A percentile compares a stretch with the other conserved stretches of the same genome.
phyloP scores from a whole-genome alignment of 129 eudicot genomes.

The Calendula officinalis region DNA sequence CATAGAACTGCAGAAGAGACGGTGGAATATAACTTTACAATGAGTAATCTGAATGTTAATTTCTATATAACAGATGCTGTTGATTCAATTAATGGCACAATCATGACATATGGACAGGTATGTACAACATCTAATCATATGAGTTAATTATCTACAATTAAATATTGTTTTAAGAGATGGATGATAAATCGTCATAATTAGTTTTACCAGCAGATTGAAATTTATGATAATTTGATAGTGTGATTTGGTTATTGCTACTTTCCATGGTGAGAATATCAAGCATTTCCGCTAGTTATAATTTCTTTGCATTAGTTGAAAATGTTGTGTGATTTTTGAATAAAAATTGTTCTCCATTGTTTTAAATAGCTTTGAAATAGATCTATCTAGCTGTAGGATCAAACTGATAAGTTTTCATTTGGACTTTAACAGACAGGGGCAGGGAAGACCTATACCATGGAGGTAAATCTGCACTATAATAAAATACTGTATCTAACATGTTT shows the following conservation, averaged over 20 bases:
- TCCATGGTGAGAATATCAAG: background rate
- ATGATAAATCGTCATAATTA: background rate
- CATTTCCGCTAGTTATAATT: slow-evolving; percentile 8
- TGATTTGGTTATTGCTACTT: slow-evolving; percentile 14
- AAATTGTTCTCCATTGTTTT: background rate
- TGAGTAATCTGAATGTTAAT: slow-evolving; percentile 17
- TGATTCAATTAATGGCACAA: slow-evolving; percentile 68
- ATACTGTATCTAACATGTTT: background rate
- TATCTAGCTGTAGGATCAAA: slow-evolving; percentile 11
- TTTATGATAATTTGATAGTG: slow-evolving; percentile 1
- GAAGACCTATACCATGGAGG: slow-evolving; percentile 95
- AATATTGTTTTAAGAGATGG: slow-evolving; percentile 2
- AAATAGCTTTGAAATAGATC: slow-evolving; percentile 12
- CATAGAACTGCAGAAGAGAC: background rate
- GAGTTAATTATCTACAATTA: background rate
- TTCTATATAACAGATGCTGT: slow-evolving; percentile 55
- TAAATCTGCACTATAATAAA: slow-evolving; percentile 26
- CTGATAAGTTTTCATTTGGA: slow-evolving; percentile 24
- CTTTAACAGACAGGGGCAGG: slow-evolving; percentile 88
- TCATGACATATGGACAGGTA: slow-evolving; percentile 91
- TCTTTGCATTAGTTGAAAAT: slow-evolving; percentile 1
- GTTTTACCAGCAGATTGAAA: background rate
- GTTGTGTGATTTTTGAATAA: slow-evolving; percentile 5
- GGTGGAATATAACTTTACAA: background rate
- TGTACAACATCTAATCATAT: background rate